A percentile compares a stretch with the other conserved stretches of the same genome.
These are phyloP conservation scores for Monotropa hypopitys DNA, from an alignment of 179 eudicot species.

Conservation along the genomic window DNA sequence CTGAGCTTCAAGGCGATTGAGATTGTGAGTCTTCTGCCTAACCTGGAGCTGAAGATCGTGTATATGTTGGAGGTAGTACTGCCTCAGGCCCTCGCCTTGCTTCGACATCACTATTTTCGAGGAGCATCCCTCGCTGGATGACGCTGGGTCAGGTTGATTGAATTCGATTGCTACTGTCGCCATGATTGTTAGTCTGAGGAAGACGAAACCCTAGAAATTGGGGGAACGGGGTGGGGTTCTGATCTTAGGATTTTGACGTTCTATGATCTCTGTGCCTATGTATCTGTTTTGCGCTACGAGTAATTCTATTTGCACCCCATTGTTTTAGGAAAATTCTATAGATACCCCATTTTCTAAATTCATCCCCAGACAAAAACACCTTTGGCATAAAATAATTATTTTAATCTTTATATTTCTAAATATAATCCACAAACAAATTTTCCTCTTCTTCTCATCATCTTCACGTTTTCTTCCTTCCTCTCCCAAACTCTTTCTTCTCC, in stretches of 20 bases:
- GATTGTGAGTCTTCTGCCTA: slow-evolving; percentile 46
- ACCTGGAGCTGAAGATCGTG: slow-evolving; percentile 40
- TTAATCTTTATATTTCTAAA: too few relatives aligned
- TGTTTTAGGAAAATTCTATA: too few relatives aligned
- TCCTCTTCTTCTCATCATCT: too few relatives aligned
- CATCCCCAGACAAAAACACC: too few relatives aligned
- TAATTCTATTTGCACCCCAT: too few relatives aligned
- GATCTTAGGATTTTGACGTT: background rate
- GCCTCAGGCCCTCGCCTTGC: slow-evolving; percentile 46
- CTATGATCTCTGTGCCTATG: background rate
- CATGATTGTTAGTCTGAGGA: background rate
- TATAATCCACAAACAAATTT: too few relatives aligned
- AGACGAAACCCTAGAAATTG: background rate
- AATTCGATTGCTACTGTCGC: slow-evolving; percentile 5
- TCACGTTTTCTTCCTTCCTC: too few relatives aligned
- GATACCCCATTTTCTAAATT: too few relatives aligned
- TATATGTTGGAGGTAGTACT: slow-evolving; percentile 34
- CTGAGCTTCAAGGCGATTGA: slow-evolving; percentile 78
- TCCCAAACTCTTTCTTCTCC: too few relatives aligned
- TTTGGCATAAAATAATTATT: too few relatives aligned
- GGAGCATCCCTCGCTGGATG: background rate
- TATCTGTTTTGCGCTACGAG: too few relatives aligned
- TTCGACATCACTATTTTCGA: background rate
- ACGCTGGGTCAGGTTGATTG: background rate
- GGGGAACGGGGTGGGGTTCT: background rate